Base-by-base conservation (phyloP, 2,329 filamentous ascomycete genomes). In the Aspergillus novoparasiticus region DNA sequence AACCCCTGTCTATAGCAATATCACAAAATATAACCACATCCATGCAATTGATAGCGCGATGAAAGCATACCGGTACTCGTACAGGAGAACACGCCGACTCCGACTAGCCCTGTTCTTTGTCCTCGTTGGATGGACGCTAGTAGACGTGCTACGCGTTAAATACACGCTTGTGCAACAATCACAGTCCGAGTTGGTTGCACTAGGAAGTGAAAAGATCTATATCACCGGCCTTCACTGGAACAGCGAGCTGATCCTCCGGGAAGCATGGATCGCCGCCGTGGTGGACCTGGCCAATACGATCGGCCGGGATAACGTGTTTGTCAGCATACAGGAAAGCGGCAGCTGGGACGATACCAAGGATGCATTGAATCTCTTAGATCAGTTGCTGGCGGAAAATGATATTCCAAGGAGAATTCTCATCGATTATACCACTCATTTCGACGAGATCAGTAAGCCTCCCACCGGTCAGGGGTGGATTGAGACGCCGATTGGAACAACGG, bases 281-380 rank as follows among this genome's bases (percentile, higher is more conserved):
- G 63, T 89, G 8, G 79, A 84, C 2, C 78, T 92, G 23, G 82
- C 85, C 6, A 78, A 83, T 53, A 78, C 80, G 6, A 77, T 91
- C 4, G 89, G 89, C 0, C 77, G 83, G 0, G 81, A 86, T 3
- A 91, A 91, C 71, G 85, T 92, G 2, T 92, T 85, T 71, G 83
- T 93, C 46, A 87, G 86, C 64, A 83, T 92, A 34, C 84, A 86
- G 63, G 90, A 92, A 74, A 89, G 87, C 69, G 89, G 89, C 6
- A 90, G 87, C 72, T 88, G 85, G 79, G 90, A 92, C 72, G 81
- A 88, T 62, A 90, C 86, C 21, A 91, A 91, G 74, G 83, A 79
- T 19, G 85, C 85, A 8, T 77, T 93, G 66, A 77, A 74, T 26
- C 81, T 85, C 28, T 78, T 93, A 32, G 87, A 90, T 62, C 68